These are phyloP conservation scores for Penicillium nucicola DNA, from an alignment of 495 filamentous ascomycete genomes.

Conservation along the genomic window DNA sequence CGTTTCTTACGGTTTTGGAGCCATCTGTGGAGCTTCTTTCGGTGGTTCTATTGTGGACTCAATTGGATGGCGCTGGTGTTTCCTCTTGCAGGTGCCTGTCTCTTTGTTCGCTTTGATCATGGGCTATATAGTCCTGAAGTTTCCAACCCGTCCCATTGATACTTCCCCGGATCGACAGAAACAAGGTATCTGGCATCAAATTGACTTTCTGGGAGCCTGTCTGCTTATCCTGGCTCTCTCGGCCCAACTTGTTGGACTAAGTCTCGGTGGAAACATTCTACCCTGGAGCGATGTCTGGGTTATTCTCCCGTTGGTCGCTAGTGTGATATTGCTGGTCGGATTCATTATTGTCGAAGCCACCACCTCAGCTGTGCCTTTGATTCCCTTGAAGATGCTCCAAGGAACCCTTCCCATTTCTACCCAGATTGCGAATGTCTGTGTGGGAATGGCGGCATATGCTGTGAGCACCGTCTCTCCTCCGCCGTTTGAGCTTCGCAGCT, in stretches of 20 bases:
- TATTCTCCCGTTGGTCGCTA: conserved; percentile 48
- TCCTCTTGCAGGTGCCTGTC: conserved; percentile 45
- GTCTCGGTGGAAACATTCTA: conserved; percentile 60
- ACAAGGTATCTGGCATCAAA: conserved; percentile 48
- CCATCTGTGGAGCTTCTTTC: conserved; percentile 63
- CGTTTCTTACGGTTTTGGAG: conserved; percentile 59
- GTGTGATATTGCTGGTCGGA: conserved; percentile 42
- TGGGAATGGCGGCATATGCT: conserved; percentile 61
- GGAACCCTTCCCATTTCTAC: conserved; percentile 51
- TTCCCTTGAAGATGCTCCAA: conserved; percentile 54
- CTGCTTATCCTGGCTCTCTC: conserved; percentile 57
- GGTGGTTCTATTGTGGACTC: conserved; percentile 64
- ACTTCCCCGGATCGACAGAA: conserved; percentile 16
- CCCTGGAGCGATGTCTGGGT: conserved; percentile 58
- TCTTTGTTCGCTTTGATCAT: conserved; percentile 50
- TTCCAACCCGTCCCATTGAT: conserved; percentile 24
- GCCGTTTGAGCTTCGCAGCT: neutral
- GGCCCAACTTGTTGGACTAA: conserved; percentile 55
- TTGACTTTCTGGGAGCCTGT: conserved; percentile 54
- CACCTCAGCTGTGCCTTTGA: conserved; percentile 58
- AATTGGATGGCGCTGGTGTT: conserved; percentile 66
- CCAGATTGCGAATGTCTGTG: conserved; percentile 59
- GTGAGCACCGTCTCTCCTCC: conserved; percentile 32
- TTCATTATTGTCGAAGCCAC: conserved; percentile 55
- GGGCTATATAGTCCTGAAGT: conserved; percentile 52